A percentile compares a stretch with the other conserved stretches of the same genome.
phyloP scores from a whole-genome alignment of 129 eudicot species.

The Dittrichia graveolens region DNA sequence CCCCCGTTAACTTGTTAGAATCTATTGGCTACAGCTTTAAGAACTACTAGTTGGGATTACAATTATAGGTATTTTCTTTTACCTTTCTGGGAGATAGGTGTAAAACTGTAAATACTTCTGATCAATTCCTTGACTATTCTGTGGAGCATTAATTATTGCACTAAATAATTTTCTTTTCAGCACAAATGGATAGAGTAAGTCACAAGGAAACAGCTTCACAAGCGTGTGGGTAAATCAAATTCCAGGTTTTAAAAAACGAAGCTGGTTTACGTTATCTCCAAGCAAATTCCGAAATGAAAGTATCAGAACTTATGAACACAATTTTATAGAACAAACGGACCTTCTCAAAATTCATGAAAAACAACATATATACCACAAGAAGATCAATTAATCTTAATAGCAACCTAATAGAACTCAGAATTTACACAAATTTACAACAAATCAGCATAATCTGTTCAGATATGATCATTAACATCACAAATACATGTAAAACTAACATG shows the following conservation, averaged over 20 bases:
- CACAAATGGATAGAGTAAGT: constrained; percentile 3
- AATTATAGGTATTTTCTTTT: neutral
- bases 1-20: constrained; percentile 9
- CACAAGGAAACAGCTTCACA: neutral
- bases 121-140: neutral
- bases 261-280: neutral
- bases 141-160: neutral
- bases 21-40: constrained; percentile 4
- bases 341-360: neutral
- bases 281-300: constrained; percentile 12
- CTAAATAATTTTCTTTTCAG: constrained; percentile 10
- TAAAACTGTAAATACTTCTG: neutral
- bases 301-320: constrained; percentile 6
- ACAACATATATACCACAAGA: neutral
- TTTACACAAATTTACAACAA: neutral
- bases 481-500: constrained; percentile 18
- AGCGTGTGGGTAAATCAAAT: constrained; percentile 5
- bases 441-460: constrained; percentile 2
- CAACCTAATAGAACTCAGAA: constrained; percentile 12
- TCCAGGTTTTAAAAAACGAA: neutral
- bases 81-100: neutral
- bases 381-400: constrained; percentile 8
- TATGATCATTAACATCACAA: constrained; percentile 20
- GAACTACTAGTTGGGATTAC: constrained; percentile 16
- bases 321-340: neutral